A percentile compares a stretch with the other conserved stretches of the same genome.
Evolutionary conservation across 495 filamentous ascomycete species (phyloP).

Genomic region (Cudoniella acicularis): DNA sequence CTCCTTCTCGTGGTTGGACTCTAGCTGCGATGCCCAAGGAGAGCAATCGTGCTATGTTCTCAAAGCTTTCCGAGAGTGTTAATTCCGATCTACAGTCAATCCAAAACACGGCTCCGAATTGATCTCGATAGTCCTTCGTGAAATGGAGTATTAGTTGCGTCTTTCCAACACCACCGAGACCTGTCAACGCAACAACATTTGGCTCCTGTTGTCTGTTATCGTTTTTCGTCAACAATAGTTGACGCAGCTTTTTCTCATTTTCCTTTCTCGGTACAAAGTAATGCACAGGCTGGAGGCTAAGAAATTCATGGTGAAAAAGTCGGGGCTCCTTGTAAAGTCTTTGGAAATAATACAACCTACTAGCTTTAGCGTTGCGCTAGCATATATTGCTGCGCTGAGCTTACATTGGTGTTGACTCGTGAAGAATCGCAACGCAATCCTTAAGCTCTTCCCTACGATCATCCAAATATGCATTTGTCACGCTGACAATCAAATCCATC

Average conservation of each 20-base stretch:
- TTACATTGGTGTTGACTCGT: not conserved
- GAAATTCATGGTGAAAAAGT: not conserved
- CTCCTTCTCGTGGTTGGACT: not conserved
- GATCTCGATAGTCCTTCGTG: not conserved
- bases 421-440: not conserved
- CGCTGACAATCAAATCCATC: not conserved
- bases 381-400: not conserved
- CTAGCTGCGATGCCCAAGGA: not conserved
- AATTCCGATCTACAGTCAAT: not conserved
- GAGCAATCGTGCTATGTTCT: not conserved
- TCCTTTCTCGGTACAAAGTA: not conserved
- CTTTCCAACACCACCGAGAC: not conserved
- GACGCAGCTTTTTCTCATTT: not conserved
- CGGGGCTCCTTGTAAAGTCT: not conserved
- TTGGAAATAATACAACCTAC: not conserved
- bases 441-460: not conserved
- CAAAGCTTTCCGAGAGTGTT: not conserved
- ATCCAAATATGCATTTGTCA: not conserved
- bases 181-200: not conserved
- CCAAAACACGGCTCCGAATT: not conserved
- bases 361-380: not conserved
- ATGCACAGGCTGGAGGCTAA: not conserved
- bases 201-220: not conserved
- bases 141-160: not conserved
- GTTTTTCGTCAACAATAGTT: not conserved